These are phyloP conservation scores for Beauveria medogensis DNA, from an alignment of 2,329 filamentous ascomycete genomes.

Conservation along the genomic window DNA sequence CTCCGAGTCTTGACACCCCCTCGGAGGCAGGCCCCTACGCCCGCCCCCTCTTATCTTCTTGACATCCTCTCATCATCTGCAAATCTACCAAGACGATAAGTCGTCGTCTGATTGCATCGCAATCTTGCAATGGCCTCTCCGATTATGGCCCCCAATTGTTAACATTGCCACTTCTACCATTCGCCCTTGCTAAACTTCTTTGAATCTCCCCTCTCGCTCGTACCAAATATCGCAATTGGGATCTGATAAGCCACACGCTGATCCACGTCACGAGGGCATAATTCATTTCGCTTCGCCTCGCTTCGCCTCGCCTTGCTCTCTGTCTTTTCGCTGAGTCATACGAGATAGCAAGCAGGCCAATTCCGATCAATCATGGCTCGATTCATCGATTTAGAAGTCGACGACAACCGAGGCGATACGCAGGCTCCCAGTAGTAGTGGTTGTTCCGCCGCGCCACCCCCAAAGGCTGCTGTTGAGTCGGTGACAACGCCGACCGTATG, in stretches of 20 bases:
- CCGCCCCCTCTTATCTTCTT: too few species aligned
- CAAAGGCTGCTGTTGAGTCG: neutral
- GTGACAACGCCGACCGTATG: constrained; percentile 10
- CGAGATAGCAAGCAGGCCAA: neutral
- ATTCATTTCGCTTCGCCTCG: neutral
- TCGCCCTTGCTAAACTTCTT: too few species aligned
- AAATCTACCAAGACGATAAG: too few species aligned
- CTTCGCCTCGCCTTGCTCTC: neutral
- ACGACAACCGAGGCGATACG: constrained; percentile 11
- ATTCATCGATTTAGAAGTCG: constrained; percentile 19
- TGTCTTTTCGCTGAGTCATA: neutral
- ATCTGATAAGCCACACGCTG: neutral
- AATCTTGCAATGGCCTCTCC: too few species aligned
- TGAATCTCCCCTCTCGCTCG: too few species aligned
- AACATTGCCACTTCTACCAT: too few species aligned
- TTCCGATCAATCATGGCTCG: constrained; percentile 11
- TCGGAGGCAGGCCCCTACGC: too few species aligned
- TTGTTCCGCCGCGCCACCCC: constrained; percentile 3
- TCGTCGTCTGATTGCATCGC: too few species aligned
- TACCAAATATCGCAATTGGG: too few species aligned
- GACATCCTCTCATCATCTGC: too few species aligned
- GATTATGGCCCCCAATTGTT: too few species aligned
- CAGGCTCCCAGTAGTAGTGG: constrained; percentile 6
- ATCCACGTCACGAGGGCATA: constrained; percentile 7
- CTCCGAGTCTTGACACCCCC: too few species aligned